Conservation (phyloP, 495 filamentous ascomycete species). For the Parathielavia appendiculata region DNA sequence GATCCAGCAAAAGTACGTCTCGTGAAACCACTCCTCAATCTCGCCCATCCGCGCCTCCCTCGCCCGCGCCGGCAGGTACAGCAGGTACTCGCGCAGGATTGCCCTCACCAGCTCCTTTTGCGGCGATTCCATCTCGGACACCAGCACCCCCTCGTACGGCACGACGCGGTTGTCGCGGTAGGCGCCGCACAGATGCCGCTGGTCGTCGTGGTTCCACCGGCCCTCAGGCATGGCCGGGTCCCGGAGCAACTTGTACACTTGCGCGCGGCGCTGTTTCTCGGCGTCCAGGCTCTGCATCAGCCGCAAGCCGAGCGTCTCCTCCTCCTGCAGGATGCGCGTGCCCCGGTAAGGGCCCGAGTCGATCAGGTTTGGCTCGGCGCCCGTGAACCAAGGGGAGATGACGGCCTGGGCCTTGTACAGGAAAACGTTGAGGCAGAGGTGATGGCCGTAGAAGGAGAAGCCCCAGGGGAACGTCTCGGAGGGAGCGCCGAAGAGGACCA, state of each 20-base stretch:
- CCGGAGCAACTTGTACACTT: conserved; percentile 50
- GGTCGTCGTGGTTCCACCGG: conserved; percentile 69
- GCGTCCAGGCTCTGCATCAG: conserved; percentile 61
- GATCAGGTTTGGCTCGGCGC: conserved; percentile 71
- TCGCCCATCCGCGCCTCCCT: conserved; percentile 49
- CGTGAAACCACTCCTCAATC: conserved; percentile 47
- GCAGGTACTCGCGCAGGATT: conserved; percentile 56
- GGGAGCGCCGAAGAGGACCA: conserved; percentile 56
- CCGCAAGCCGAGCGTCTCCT: conserved; percentile 56
- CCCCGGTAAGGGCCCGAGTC: conserved; percentile 58
- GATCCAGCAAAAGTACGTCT: conserved; percentile 76
- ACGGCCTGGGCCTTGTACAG: conserved; percentile 56
- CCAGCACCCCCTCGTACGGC: conserved; percentile 63
- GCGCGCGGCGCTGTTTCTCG: conserved; percentile 47
- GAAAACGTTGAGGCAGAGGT: conserved; percentile 65
- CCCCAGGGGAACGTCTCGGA: conserved; percentile 57
- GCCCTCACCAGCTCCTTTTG: conserved; percentile 51
- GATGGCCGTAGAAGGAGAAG: conserved; percentile 71
- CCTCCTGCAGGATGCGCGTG: conserved; percentile 58
- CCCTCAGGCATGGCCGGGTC: conserved; percentile 60
- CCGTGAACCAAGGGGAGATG: conserved; percentile 66
- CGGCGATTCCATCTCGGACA: conserved; percentile 37
- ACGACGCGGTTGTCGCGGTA: conserved; percentile 71
- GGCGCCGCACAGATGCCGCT: conserved; percentile 68
- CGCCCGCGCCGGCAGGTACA: conserved; percentile 55